Evolutionary conservation across 2,329 filamentous ascomycete species (phyloP), one percentile per base, ranked within the genome.

Genomic region (Talaromyces marneffei): DNA sequence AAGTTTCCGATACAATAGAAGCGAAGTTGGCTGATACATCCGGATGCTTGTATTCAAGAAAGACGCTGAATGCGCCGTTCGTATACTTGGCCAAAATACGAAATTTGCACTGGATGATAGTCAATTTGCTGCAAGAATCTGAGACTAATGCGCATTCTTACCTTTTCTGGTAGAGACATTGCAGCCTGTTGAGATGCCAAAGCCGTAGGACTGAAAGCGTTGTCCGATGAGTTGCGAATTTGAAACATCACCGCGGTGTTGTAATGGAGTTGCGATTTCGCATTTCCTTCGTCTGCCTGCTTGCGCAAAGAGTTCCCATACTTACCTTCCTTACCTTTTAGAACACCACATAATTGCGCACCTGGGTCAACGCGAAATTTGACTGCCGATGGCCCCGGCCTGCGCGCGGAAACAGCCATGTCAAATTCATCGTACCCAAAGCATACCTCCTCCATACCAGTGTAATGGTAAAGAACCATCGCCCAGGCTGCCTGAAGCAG

Each of bases 1-100:
- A 84, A 0, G 81, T 81, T 62, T 77, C 77, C 16, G 80, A 78
- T 2, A 86, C 72, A 54, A 80, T 82, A 59, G 71, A 71, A 62
- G 74, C 72, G 44, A 76, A 74, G 18, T 74, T 70, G 8, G 66
- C 67, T 3, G 72, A 73, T 64, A 75, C 71, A 16, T 76, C 72
- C 5, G 70, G 68, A 61, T 74, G 72, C 63, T 71, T 72, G 71
- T 71, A 76, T 66, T 77, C 74, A 1, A 77, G 62, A 61, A 75
- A 76, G 23, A 76, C 71, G 60, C 66, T 71, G 48, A 76, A 66
- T 57, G 71, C 69, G 54, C 71, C 67, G 46, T 67, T 67, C 57
- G 75, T 60, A 7, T 74, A 65, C 61, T 77, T 75, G 10, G 71
- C 73, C 56, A 75, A 68, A 27, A 77, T 64, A 23, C 72, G 70